A percentile compares a stretch with the other conserved stretches of the same genome.
These are phyloP conservation scores for Diatrype stigma DNA, from an alignment of 2,329 filamentous ascomycete species.

Conservation along the genomic window DNA sequence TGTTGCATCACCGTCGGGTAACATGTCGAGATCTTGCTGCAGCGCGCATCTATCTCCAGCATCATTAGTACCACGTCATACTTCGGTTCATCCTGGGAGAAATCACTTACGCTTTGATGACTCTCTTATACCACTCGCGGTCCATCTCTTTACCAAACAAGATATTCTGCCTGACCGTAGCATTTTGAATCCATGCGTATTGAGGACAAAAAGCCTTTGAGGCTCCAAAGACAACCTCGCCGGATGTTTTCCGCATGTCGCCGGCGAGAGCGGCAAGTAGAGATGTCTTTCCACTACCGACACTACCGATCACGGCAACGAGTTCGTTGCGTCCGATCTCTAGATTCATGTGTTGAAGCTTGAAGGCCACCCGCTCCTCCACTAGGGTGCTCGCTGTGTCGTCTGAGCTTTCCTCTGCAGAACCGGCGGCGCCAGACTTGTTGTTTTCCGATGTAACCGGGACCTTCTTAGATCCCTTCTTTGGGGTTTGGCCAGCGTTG, in stretches of 20 bases:
- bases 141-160: conserved; percentile 79
- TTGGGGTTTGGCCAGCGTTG: conserved; percentile 47
- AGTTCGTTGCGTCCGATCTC: conserved; percentile 70
- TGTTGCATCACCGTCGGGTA: conserved; percentile 83
- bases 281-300: conserved; percentile 87
- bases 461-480: conserved; percentile 29
- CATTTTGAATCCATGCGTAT: conserved; percentile 97
- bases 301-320: conserved; percentile 80
- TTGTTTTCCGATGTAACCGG: too few relatives aligned
- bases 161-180: conserved; percentile 83
- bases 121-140: conserved; percentile 72
- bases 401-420: conserved; percentile 41
- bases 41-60: conserved; percentile 64
- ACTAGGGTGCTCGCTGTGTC: conserved; percentile 53
- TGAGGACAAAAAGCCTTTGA: conserved; percentile 89
- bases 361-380: conserved; percentile 64
- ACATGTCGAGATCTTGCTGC: conserved; percentile 80
- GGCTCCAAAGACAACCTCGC: conserved; percentile 71
- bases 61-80: conserved; percentile 5
- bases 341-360: conserved; percentile 65
- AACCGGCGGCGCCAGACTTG: conserved; percentile 21
- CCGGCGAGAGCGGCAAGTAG: conserved; percentile 84
- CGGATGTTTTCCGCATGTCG: conserved; percentile 82
- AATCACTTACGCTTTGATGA: conserved; percentile 66
- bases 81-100: neutral